phyloP scores from a whole-genome alignment of 2,329 filamentous ascomycete species.

The Sporothrix euskadiensis region DNA sequence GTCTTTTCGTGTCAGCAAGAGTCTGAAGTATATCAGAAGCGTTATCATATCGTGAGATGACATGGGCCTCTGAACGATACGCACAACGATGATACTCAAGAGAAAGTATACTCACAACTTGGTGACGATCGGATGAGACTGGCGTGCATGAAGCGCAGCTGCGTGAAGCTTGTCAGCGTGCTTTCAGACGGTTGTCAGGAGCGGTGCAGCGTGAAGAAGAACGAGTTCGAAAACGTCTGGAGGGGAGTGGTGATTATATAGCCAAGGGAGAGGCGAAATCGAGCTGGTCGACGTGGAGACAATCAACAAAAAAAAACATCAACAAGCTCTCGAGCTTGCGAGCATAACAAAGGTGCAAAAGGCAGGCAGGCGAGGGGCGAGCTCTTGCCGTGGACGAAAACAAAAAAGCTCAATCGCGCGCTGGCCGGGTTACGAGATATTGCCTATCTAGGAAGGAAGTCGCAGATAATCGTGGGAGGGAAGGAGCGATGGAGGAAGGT shows the following conservation, averaged over 20 bases:
- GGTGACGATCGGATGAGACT: not conserved
- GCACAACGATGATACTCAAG: not conserved
- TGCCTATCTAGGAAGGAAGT: constrained; percentile 21
- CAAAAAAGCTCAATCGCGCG: not conserved
- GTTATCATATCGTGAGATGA: not conserved
- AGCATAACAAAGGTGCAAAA: not conserved
- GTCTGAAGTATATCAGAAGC: not conserved
- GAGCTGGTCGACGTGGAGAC: not conserved
- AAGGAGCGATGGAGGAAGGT: constrained; percentile 7
- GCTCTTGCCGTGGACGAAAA: not conserved
- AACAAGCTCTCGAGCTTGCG: not conserved
- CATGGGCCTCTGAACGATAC: not conserved
- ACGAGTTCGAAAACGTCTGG: not conserved
- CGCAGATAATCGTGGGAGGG: not conserved
- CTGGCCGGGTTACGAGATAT: not conserved
- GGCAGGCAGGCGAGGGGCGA: not conserved
- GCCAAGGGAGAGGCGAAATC: not conserved
- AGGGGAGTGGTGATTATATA: not conserved
- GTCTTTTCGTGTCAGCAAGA: not conserved
- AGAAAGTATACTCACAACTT: not conserved
- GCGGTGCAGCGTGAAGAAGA: not conserved
- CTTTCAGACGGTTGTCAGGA: not conserved
- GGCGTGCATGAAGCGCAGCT: not conserved
- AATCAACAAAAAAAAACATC: not conserved
- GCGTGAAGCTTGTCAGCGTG: constrained; percentile 10